A percentile compares a stretch with the other conserved stretches of the same genome.
Conservation (phyloP, 2,329 filamentous ascomycete species). For the Daldinia eschscholtzii region DNA sequence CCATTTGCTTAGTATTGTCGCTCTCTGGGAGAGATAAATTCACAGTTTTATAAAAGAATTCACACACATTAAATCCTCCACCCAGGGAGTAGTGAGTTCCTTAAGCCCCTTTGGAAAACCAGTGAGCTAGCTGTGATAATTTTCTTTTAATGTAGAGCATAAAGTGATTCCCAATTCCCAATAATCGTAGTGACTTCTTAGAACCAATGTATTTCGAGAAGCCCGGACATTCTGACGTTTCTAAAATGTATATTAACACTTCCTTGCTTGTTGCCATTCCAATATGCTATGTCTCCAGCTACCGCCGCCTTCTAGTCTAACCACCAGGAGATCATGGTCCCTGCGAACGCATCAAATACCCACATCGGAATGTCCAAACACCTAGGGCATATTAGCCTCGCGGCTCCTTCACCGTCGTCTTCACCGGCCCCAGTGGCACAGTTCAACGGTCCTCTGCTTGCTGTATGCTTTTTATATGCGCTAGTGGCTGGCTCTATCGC, state of each 20-base stretch:
- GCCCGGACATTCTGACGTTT: background rate
- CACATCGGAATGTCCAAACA: background rate
- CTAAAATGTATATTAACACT: background rate
- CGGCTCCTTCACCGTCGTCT: slow-evolving; percentile 3
- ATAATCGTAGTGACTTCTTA: background rate
- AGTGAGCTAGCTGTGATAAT: background rate
- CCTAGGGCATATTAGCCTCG: background rate
- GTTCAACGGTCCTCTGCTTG: background rate
- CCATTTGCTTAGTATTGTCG: background rate
- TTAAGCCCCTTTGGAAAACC: background rate
- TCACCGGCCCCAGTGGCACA: slow-evolving; percentile 3
- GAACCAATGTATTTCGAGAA: background rate
- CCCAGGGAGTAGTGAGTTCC: background rate
- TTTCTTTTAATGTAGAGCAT: background rate
- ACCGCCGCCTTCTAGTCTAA: background rate
- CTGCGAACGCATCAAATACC: background rate
- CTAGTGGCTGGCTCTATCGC: background rate
- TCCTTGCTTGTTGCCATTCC: background rate
- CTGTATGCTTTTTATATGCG: slow-evolving; percentile 10
- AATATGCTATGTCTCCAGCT: background rate
- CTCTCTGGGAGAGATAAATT: background rate
- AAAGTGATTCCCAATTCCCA: background rate
- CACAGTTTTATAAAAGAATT: background rate
- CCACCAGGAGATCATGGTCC: background rate
- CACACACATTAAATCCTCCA: background rate